phyloP scores from a whole-genome alignment of 192 early-diverging fungal species.

The Paraglomus brasilianum region DNA sequence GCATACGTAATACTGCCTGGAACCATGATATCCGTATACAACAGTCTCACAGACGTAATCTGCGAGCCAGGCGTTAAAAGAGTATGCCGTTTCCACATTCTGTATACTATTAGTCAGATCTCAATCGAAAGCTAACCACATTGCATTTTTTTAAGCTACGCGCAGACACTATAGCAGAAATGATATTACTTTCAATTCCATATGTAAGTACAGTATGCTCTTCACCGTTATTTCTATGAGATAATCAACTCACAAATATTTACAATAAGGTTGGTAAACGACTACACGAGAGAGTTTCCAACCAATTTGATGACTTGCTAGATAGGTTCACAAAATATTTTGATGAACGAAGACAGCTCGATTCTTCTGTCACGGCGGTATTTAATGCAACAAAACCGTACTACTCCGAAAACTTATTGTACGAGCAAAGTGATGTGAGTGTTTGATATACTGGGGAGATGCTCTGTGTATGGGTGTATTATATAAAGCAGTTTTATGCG shows the following conservation, averaged over 20 bases:
- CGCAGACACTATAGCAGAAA: constrained; percentile 70
- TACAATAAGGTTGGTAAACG: constrained; percentile 42
- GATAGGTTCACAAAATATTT: constrained; percentile 53
- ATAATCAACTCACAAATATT: constrained; percentile 3
- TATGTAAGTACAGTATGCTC: constrained; percentile 51
- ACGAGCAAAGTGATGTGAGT: constrained; percentile 31
- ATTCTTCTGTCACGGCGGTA: constrained; percentile 38
- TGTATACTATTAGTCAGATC: background rate
- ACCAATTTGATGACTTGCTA: constrained; percentile 48
- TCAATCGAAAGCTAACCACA: background rate
- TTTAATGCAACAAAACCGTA: constrained; percentile 37
- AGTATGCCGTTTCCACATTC: constrained; percentile 9
- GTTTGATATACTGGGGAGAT: background rate
- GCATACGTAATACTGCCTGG: constrained; percentile 70
- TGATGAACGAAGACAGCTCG: constrained; percentile 36
- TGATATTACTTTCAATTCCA: constrained; percentile 77
- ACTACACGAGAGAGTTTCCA: constrained; percentile 50
- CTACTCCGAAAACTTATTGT: constrained; percentile 37
- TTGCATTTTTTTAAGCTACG: constrained; percentile 27
- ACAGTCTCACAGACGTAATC: constrained; percentile 60
- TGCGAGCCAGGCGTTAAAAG: constrained; percentile 50
- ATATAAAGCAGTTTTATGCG: too few species aligned
- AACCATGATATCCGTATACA: constrained; percentile 64
- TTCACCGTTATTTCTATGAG: background rate
- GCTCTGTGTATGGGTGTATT: too few species aligned